phyloP scores from a whole-genome alignment of 23 red algal genomes.

The Gracilaria caudata region DNA sequence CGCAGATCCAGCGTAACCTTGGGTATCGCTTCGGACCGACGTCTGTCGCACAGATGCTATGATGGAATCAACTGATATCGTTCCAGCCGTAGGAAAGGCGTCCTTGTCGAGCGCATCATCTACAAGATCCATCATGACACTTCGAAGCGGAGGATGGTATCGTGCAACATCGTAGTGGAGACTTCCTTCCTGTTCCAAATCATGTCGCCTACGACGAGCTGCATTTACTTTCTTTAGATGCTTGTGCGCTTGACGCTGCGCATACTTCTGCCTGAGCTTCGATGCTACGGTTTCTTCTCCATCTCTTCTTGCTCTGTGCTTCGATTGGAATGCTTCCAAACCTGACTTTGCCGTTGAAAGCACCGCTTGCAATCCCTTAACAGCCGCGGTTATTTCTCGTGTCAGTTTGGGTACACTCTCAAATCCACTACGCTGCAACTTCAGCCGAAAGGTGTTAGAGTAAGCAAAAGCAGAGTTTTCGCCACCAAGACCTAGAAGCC shows the following conservation, averaged over 20 bases:
- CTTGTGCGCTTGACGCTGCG: conserved; percentile 39
- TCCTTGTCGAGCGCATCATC: conserved; percentile 61
- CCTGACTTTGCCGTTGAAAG: conserved; percentile 36
- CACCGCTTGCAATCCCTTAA: conserved; percentile 40
- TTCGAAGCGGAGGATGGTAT: conserved; percentile 72
- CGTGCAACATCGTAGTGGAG: conserved; percentile 74
- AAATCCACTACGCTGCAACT: conserved; percentile 32
- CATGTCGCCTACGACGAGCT: conserved; percentile 51
- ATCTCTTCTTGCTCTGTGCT: conserved; percentile 16
- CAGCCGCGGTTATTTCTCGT: background rate
- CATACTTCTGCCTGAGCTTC: conserved; percentile 58
- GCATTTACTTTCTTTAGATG: conserved; percentile 36
- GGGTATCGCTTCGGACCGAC: background rate
- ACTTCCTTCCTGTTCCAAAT: conserved; percentile 29
- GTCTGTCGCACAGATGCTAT: conserved; percentile 34
- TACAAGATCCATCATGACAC: conserved; percentile 77
- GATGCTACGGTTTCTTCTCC: conserved; percentile 41
- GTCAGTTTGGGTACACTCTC: conserved; percentile 3
- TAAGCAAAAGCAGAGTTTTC: conserved; percentile 57
- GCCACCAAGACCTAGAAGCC: conserved; percentile 57
- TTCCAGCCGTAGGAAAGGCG: conserved; percentile 46
- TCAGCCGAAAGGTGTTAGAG: conserved; percentile 49
- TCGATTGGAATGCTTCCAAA: conserved; percentile 17
- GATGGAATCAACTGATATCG: conserved; percentile 72
- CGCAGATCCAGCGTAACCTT: background rate